phyloP scores from a whole-genome alignment of 495 filamentous ascomycete species.

The Baudoinia panamericana region DNA sequence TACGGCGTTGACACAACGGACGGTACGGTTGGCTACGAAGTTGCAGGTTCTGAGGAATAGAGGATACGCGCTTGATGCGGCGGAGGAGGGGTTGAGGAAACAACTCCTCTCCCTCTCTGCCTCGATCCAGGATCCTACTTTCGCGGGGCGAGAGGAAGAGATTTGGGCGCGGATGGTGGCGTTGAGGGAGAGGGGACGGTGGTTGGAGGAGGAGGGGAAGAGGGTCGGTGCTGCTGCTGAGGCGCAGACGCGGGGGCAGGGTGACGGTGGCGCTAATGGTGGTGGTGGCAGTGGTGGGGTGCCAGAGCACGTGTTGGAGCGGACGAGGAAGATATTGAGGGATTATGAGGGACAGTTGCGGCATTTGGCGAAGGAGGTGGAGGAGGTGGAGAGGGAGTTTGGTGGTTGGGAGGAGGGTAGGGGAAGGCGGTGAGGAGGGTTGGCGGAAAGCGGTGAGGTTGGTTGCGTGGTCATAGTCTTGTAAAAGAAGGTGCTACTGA shows the following conservation, averaged over 20 bases:
- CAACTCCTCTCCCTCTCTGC: constrained; percentile 66
- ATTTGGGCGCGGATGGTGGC: constrained; percentile 91
- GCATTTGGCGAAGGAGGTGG: constrained; percentile 71
- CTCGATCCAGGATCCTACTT: constrained; percentile 64
- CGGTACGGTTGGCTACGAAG: constrained; percentile 72
- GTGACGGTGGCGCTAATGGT: neutral
- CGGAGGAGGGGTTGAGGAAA: constrained; percentile 82
- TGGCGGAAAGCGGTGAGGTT: no score
- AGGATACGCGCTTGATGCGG: constrained; percentile 80
- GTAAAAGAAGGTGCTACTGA: no score
- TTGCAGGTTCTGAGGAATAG: constrained; percentile 83
- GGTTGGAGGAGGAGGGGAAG: constrained; percentile 66
- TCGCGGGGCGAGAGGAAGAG: constrained; percentile 77
- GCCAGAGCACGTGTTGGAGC: constrained; percentile 65
- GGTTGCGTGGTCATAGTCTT: no score
- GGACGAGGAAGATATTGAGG: constrained; percentile 79
- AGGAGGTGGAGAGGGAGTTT: constrained; percentile 64
- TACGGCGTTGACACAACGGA: constrained; percentile 64
- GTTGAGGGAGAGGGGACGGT: constrained; percentile 64
- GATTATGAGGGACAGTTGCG: constrained; percentile 81
- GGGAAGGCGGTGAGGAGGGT: no score
- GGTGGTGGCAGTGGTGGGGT: constrained; percentile 29
- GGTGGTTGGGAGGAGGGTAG: constrained; percentile 57
- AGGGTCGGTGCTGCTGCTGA: constrained; percentile 40
- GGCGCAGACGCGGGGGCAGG: constrained; percentile 27